Conservation (phyloP, 2,329 filamentous ascomycete species). For the Fusarium metavorans region DNA sequence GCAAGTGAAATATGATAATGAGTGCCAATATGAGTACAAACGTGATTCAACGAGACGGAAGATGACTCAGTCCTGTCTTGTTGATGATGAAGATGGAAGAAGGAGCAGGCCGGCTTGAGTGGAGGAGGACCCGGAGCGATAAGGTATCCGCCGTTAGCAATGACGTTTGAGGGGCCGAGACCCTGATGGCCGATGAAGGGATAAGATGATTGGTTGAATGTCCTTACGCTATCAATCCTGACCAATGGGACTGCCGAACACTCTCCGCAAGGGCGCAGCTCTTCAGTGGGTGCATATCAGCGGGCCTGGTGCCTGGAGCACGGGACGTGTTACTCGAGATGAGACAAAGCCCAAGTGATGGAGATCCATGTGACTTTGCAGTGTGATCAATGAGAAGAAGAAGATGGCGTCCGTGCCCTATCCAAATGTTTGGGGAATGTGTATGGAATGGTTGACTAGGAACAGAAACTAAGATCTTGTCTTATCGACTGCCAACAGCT, state of each 20-base stretch:
- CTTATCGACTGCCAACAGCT: background rate
- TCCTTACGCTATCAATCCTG: background rate
- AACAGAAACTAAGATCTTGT: background rate
- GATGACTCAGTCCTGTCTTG: slow-evolving; percentile 12
- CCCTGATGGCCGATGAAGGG: slow-evolving; percentile 24
- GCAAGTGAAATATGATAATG: background rate
- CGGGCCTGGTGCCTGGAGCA: slow-evolving; percentile 30
- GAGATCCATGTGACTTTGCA: slow-evolving; percentile 16
- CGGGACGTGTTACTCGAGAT: slow-evolving; percentile 14
- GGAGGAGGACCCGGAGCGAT: slow-evolving; percentile 20
- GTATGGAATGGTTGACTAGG: background rate
- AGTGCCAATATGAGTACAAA: background rate
- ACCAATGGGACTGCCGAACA: background rate
- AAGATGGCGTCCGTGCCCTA: background rate
- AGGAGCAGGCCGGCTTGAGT: slow-evolving; percentile 25
- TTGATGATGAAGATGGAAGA: slow-evolving; percentile 22
- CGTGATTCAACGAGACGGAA: slow-evolving; percentile 8
- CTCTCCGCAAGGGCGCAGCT: slow-evolving; percentile 28
- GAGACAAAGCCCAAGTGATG: background rate
- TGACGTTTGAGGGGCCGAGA: slow-evolving; percentile 36
- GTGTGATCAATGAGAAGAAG: background rate
- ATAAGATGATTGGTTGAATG: slow-evolving; percentile 19
- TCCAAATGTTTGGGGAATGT: background rate
- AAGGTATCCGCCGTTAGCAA: slow-evolving; percentile 28
- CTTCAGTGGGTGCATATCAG: slow-evolving; percentile 20